Evolutionary conservation across 2,329 filamentous ascomycete genomes (phyloP).

Genomic region (Scolecobasidium constrictum): DNA sequence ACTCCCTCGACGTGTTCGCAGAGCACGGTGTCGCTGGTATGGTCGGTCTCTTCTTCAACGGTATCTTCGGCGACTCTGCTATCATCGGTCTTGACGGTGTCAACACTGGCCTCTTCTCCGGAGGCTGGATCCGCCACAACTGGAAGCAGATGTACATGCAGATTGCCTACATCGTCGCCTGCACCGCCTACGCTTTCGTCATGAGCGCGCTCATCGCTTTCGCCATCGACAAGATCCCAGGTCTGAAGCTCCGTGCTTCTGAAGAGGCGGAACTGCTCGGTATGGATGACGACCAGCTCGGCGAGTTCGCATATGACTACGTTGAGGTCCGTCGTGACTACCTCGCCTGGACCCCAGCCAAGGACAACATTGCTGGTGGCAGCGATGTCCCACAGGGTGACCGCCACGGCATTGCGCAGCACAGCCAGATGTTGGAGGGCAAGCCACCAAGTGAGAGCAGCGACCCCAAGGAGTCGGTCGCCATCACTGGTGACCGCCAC

Average conservation of each 20-base stretch:
- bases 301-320: constrained; percentile 84
- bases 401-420: constrained; percentile 60
- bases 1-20: constrained; percentile 83
- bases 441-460: constrained; percentile 35
- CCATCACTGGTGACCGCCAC: constrained; percentile 41
- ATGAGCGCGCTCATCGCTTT: constrained; percentile 66
- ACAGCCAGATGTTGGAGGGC: constrained; percentile 54
- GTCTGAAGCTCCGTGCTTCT: constrained; percentile 66
- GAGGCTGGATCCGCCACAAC: constrained; percentile 68
- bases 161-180: constrained; percentile 62
- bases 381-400: constrained; percentile 52
- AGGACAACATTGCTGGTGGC: constrained; percentile 50
- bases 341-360: constrained; percentile 74
- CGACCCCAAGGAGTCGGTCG: constrained; percentile 32
- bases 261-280: constrained; percentile 77
- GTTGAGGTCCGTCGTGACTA: constrained; percentile 83
- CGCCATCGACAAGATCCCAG: constrained; percentile 63
- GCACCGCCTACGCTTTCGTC: constrained; percentile 58
- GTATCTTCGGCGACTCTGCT: constrained; percentile 63
- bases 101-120: constrained; percentile 51
- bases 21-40: constrained; percentile 81
- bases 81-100: constrained; percentile 65
- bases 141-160: constrained; percentile 69
- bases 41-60: constrained; percentile 67
- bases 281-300: constrained; percentile 84